Percentiles rank a stretch among this genome's conserved stretches.
These are phyloP conservation scores for Fusarium sp. DNA, from an alignment of 2,329 filamentous ascomycete genomes.

Conservation along the genomic window DNA sequence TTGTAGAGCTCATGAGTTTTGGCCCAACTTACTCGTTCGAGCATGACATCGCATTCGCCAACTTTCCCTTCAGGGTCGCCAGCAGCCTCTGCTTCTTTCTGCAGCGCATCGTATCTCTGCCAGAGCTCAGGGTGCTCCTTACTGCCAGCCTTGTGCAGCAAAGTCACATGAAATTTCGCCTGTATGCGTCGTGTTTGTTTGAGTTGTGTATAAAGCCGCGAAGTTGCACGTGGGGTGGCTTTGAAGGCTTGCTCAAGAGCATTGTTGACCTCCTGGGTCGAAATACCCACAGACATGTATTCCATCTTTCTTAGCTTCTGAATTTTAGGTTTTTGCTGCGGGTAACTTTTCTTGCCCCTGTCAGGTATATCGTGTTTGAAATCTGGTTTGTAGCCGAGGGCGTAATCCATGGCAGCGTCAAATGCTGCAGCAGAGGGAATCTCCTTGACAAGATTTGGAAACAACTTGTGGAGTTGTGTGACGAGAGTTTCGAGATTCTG, in stretches of 20 bases:
- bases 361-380: constrained; percentile 79
- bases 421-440: constrained; percentile 78
- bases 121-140: constrained; percentile 74
- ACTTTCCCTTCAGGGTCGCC: constrained; percentile 51
- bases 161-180: constrained; percentile 88
- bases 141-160: constrained; percentile 80
- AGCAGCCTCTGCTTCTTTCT: constrained; percentile 54
- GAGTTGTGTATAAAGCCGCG: constrained; percentile 76
- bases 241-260: constrained; percentile 78
- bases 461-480: constrained; percentile 74
- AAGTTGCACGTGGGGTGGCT: constrained; percentile 54
- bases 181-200: constrained; percentile 80
- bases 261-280: constrained; percentile 53
- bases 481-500: constrained; percentile 86
- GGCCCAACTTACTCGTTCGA: constrained; percentile 62
- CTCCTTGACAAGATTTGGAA: constrained; percentile 77
- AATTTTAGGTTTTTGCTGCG: constrained; percentile 39
- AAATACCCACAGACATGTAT: constrained; percentile 64
- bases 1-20: neutral
- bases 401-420: constrained; percentile 79
- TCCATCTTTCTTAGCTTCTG: constrained; percentile 57
- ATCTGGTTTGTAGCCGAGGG: constrained; percentile 80
- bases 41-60: constrained; percentile 70
- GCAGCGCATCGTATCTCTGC: constrained; percentile 74
- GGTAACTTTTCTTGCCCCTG: constrained; percentile 52